Evolutionary conservation across 2,329 filamentous ascomycete genomes (phyloP).

Genomic region (Kalmusia sp.): DNA sequence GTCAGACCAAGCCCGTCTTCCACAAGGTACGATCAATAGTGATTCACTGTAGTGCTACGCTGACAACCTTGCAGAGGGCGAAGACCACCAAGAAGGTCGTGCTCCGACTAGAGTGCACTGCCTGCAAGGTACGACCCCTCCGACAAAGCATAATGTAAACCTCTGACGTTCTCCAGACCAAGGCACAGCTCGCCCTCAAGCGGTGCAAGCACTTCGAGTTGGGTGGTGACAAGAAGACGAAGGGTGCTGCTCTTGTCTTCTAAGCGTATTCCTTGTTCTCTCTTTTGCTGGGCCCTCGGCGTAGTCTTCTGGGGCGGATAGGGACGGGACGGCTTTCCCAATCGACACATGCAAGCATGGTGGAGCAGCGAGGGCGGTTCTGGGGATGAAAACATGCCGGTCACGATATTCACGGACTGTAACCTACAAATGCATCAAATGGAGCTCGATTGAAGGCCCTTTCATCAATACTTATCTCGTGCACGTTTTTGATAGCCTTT

Average conservation of each 20-base stretch:
- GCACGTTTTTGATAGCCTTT: not conserved
- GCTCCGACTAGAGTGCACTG: constrained; percentile 94
- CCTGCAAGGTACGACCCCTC: constrained; percentile 75
- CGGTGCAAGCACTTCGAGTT: constrained; percentile 99
- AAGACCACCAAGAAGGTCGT: constrained; percentile 99
- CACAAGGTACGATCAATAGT: constrained; percentile 67
- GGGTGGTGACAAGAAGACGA: constrained; percentile 99
- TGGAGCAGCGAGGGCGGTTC: constrained; percentile 35
- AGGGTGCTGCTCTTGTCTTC: constrained; percentile 99
- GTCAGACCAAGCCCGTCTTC: constrained; percentile 99
- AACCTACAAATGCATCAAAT: constrained; percentile 51
- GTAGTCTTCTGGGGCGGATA: constrained; percentile 46
- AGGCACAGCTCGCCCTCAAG: constrained; percentile 97
- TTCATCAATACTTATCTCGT: not conserved
- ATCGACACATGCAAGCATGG: constrained; percentile 41
- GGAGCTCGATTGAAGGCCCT: constrained; percentile 46
- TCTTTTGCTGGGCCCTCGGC: constrained; percentile 49
- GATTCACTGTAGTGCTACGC: not conserved
- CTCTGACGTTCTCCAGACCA: constrained; percentile 63
- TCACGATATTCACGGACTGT: constrained; percentile 46
- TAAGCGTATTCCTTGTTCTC: constrained; percentile 69
- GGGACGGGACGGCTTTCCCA: constrained; percentile 42
- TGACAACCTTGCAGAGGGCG: constrained; percentile 73
- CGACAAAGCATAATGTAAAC: too few relatives aligned
- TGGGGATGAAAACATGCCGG: constrained; percentile 42